These are phyloP conservation scores for Tolypocladium ovalisporum DNA, from an alignment of 2,329 filamentous ascomycete species.

Conservation along the genomic window DNA sequence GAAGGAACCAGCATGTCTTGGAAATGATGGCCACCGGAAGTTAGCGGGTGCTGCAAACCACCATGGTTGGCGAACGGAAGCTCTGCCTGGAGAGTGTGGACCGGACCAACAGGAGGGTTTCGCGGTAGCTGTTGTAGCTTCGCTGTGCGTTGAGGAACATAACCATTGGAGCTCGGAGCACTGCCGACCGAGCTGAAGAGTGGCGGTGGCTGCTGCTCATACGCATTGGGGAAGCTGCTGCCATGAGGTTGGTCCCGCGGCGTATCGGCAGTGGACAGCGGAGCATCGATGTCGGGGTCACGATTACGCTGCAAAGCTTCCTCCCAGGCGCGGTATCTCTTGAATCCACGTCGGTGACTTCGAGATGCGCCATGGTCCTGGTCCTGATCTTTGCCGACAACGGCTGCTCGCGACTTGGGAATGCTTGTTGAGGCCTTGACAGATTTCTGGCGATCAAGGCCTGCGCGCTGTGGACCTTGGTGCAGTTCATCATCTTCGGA, in stretches of 20 bases:
- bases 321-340: constrained; percentile 34
- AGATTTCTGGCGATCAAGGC: not conserved
- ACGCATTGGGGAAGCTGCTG: not conserved
- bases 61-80: constrained; percentile 14
- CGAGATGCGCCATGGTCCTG: constrained; percentile 11
- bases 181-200: constrained; percentile 7
- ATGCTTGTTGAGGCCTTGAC: not conserved
- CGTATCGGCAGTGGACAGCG: not conserved
- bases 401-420: not conserved
- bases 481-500: constrained; percentile 34
- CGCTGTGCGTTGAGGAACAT: constrained; percentile 6
- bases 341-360: constrained; percentile 32
- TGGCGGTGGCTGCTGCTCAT: not conserved
- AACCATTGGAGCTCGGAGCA: constrained; percentile 15
- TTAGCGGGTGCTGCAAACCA: constrained; percentile 13
- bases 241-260: not conserved
- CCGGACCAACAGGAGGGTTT: constrained; percentile 2
- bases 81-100: constrained; percentile 10
- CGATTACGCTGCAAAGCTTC: constrained; percentile 24
- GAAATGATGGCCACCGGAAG: constrained; percentile 10
- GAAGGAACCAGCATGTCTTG: constrained; percentile 35
- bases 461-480: not conserved
- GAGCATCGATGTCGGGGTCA: constrained; percentile 1
- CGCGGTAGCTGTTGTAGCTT: not conserved
- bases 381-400: constrained; percentile 9